These are phyloP conservation scores for Pestalotiopsis sp. DNA, from an alignment of 2,329 filamentous ascomycete genomes.

Conservation along the genomic window DNA sequence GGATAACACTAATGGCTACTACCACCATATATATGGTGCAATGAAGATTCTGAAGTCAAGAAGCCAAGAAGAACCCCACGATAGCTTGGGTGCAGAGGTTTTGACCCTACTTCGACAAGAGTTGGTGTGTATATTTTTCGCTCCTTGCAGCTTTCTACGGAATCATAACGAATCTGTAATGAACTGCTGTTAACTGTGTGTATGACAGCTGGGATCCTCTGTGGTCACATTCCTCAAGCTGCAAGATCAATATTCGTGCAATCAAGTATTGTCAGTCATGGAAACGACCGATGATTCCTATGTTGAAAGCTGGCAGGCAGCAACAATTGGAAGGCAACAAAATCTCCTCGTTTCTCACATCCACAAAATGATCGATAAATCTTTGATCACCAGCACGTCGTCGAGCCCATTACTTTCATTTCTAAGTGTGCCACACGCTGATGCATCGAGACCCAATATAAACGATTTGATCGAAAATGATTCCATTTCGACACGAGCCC, in stretches of 20 bases:
- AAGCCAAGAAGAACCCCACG: neutral
- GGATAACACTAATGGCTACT: neutral
- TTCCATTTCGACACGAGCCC: neutral
- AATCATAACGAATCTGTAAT: neutral
- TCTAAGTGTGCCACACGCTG: neutral
- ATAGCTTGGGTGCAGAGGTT: neutral
- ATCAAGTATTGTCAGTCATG: neutral
- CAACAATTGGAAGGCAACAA: neutral
- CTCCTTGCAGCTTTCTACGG: neutral
- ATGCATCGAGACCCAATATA: neutral
- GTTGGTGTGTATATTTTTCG: too few relatives aligned
- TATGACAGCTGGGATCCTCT: neutral
- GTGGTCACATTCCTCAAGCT: neutral
- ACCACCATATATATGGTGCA: neutral
- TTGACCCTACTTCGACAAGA: neutral
- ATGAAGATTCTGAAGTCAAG: neutral
- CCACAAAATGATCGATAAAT: neutral
- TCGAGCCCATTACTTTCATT: neutral
- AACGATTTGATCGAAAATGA: neutral
- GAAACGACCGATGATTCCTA: neutral
- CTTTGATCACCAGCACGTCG: neutral
- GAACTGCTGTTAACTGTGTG: neutral
- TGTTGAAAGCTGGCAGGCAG: neutral
- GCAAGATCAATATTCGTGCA: neutral
- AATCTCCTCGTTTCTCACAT: neutral